Evolutionary conservation across 192 early-diverging fungal species (phyloP).

Genomic region (Chytriomyces hyalinus): DNA sequence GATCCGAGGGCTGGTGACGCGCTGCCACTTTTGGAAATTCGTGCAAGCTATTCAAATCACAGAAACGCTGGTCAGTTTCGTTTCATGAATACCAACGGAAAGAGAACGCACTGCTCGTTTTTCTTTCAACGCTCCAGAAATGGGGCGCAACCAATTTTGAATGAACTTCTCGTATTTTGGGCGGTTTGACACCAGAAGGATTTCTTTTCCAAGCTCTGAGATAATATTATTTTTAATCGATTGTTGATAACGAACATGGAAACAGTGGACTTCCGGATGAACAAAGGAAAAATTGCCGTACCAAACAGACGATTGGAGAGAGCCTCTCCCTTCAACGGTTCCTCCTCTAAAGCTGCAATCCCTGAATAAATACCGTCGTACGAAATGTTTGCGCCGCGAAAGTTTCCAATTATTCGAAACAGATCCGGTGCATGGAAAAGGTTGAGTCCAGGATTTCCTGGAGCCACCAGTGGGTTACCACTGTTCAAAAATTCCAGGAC

Average conservation of each 20-base stretch:
- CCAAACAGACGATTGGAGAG: constrained; percentile 2
- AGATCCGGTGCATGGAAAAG: constrained; percentile 12
- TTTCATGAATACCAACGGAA: not conserved
- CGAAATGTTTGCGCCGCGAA: not conserved
- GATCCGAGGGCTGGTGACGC: constrained; percentile 9
- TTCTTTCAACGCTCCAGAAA: not conserved
- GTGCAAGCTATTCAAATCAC: not conserved
- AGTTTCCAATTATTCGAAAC: constrained; percentile 6
- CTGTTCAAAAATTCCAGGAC: constrained; percentile 2
- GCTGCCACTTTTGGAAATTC: constrained; percentile 1
- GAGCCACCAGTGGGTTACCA: not conserved
- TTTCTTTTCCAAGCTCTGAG: constrained; percentile 23
- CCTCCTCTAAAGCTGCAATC: not conserved
- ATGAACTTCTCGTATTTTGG: constrained; percentile 29
- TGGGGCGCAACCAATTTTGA: not conserved
- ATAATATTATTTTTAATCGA: not conserved
- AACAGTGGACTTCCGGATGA: not conserved
- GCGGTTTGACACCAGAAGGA: constrained; percentile 20
- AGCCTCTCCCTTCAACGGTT: not conserved
- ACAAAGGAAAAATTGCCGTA: not conserved
- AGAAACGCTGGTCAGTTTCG: not conserved
- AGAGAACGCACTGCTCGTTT: not conserved
- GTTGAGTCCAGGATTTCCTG: constrained; percentile 1
- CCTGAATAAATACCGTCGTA: not conserved
- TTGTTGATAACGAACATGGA: not conserved